These are phyloP conservation scores for Yarrowia keelungensis DNA, from an alignment of 805 yeast genomes.

Conservation along the genomic window DNA sequence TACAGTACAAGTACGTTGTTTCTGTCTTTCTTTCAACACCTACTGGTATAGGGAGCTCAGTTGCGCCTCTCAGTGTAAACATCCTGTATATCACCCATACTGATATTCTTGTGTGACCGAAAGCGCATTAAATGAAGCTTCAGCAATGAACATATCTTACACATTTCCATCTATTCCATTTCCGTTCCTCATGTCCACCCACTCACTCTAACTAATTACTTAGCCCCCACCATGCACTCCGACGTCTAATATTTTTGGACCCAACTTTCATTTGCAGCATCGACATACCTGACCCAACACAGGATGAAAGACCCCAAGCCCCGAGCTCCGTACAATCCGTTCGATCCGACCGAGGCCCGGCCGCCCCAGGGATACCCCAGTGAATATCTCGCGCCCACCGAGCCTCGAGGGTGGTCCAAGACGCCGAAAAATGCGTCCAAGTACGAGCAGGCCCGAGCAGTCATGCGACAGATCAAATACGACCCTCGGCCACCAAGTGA, in stretches of 20 bases:
- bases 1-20: no score
- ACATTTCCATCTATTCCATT: no score
- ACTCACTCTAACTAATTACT: no score
- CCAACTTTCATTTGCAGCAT: not conserved
- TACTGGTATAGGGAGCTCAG: no score
- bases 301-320: conserved; percentile 20
- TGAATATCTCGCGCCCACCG: conserved; percentile 73
- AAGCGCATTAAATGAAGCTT: no score
- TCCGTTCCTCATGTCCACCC: no score
- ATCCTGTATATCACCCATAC: no score
- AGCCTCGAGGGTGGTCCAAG: conserved; percentile 60
- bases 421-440: conserved; percentile 73
- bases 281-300: conserved; percentile 2
- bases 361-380: conserved; percentile 89
- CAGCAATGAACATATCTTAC: no score
- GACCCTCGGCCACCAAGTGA: conserved; percentile 80
- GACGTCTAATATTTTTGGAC: not conserved
- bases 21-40: no score
- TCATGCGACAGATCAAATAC: conserved; percentile 75
- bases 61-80: no score
- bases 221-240: no score
- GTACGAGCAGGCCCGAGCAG: conserved; percentile 69
- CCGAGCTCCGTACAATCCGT: conserved; percentile 84
- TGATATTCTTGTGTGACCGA: no score
- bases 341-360: conserved; percentile 74